A percentile compares a stretch with the other conserved stretches of the same genome.
Evolutionary conservation across 78 protist genomes (phyloP).

Genomic region (Speleostelium caveatum): DNA sequence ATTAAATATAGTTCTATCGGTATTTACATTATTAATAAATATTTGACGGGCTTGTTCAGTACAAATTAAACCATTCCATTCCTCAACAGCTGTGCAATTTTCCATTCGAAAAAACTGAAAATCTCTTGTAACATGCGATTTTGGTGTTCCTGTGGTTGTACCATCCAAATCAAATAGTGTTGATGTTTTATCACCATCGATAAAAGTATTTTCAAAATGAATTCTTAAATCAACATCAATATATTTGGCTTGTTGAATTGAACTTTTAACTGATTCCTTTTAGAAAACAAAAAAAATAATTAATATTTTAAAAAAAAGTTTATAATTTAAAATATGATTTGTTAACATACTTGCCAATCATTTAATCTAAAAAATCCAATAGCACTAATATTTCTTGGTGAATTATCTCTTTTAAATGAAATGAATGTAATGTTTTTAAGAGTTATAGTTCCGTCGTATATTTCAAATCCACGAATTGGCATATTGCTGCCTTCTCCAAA

Average conservation of each 20-base stretch:
- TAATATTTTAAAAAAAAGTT: no score
- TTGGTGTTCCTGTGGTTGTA: background rate
- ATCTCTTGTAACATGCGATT: background rate
- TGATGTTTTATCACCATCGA: slow-evolving; percentile 65
- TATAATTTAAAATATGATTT: no score
- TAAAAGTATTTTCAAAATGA: slow-evolving; percentile 1
- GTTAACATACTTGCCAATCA: slow-evolving; percentile 41
- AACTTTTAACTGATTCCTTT: background rate
- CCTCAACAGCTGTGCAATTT: background rate
- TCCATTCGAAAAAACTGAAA: background rate
- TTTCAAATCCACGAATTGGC: slow-evolving; percentile 68
- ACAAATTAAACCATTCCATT: slow-evolving; percentile 24
- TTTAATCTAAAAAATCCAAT: slow-evolving; percentile 40
- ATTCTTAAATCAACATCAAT: slow-evolving; percentile 16
- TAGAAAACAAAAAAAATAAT: no score
- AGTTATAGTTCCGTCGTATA: slow-evolving; percentile 30
- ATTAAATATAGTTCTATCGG: no score
- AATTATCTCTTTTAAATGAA: background rate
- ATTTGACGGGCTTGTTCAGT: slow-evolving; percentile 6
- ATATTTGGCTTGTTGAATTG: background rate
- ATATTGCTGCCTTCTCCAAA: slow-evolving; percentile 49
- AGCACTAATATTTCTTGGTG: slow-evolving; percentile 45
- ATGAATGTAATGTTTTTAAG: slow-evolving; percentile 5
- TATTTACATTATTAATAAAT: background rate
- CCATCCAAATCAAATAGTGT: slow-evolving; percentile 29